Percentiles rank a stretch among this genome's conserved stretches.
Evolutionary conservation across 2,329 filamentous ascomycete genomes (phyloP).

Genomic region (Colletotrichum simmondsii): DNA sequence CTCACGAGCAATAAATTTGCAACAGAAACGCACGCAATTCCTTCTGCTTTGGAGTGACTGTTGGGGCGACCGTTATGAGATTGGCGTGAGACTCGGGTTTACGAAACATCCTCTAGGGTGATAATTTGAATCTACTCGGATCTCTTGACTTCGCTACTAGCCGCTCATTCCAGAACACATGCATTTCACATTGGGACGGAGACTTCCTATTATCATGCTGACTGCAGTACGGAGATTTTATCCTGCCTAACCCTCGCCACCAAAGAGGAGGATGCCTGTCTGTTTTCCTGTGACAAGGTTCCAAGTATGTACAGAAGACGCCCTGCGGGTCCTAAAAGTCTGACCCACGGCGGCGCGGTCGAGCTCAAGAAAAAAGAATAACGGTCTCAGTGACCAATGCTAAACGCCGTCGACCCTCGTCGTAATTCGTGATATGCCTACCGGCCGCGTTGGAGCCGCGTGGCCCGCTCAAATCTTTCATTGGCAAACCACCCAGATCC

Average conservation of each 20-base stretch:
- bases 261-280: neutral
- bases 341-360: neutral
- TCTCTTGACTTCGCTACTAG: too few species aligned
- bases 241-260: neutral
- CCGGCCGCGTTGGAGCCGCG: neutral
- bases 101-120: too few species aligned
- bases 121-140: too few species aligned
- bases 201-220: neutral
- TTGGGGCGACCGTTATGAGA: neutral
- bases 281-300: neutral
- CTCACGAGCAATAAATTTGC: neutral
- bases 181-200: neutral
- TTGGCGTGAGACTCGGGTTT: too few species aligned
- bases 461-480: neutral
- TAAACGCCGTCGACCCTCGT: conserved; percentile 28
- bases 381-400: conserved; percentile 10
- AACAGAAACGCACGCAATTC: neutral
- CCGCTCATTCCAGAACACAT: neutral
- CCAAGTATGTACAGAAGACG: conserved; percentile 21
- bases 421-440: conserved; percentile 28
- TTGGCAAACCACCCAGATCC: too few species aligned
- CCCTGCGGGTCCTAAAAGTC: neutral
- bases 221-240: neutral
- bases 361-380: neutral
- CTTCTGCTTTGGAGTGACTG: neutral